Base-by-base conservation (phyloP, 2,329 filamentous ascomycete genomes). In the Myrmaecium sp. region DNA sequence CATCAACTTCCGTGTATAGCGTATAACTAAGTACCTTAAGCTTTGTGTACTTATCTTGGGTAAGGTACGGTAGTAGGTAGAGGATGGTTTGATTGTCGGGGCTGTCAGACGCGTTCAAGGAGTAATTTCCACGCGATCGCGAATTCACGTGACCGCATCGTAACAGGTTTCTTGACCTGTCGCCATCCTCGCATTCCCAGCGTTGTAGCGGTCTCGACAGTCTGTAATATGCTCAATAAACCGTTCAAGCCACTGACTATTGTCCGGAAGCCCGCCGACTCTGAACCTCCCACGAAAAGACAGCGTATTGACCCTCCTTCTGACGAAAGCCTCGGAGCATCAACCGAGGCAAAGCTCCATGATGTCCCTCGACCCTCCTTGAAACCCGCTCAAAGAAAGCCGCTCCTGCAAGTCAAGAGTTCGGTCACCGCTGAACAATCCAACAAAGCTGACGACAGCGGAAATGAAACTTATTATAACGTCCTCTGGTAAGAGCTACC, bases 201-300 rank as follows among this genome's bases (percentile, higher is more conserved):
- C 12, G 17, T 5, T 13, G 21, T 21, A 18, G 18, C 29, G 14
- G 14, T 15, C 15, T n/a, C 23, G n/a, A n/a, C 12, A n/a, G 11
- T 30, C 20, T 15, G 7, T 9, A 25, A 14, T 5, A 35, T 39
- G 33, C 30, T 38, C 21, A 35, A 42, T 32, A 53, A 49, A 29
- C 48, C 49, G 8, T 53, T 53, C 26, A 38, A 41, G 18, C 41
- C 46, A 22, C 48, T 47, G 3, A 39, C 43, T 3, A 42, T 53
- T 21, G 39, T 42, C 6, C 40, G 43, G 20, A 34, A 21, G 14
- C 27, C 30, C 16, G 14, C 26, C 7, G 22, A 21, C 10, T 14
- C 18, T n/a, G 34, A 40, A 29, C 54, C 52, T 25, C 50, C 53
- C n/a, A 32, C 38, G 8, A 59, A 59, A 40, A 57, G 51, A 36